Percentiles rank a stretch among this genome's conserved stretches.
Conservation (phyloP, 2,329 filamentous ascomycete genomes). For the Colletotrichum sp. region DNA sequence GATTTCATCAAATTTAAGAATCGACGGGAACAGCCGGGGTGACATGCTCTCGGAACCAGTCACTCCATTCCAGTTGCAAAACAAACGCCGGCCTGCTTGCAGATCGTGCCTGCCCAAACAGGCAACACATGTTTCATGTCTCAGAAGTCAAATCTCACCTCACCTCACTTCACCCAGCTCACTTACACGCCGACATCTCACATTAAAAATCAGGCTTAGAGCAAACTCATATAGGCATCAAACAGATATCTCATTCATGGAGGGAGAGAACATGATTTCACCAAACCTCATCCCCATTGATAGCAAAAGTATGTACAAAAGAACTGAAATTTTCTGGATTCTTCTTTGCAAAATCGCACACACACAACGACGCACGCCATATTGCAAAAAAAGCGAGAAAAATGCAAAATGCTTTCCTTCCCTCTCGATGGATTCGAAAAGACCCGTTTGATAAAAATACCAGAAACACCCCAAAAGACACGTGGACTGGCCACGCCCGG, state of each 20-base stretch:
- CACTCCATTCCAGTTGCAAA: background rate
- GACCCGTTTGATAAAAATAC: background rate
- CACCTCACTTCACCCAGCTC: background rate
- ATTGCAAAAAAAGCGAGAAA: background rate
- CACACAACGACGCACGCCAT: background rate
- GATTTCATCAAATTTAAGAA: background rate
- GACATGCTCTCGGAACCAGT: background rate
- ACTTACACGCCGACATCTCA: background rate
- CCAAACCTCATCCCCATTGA: slow-evolving; percentile 23
- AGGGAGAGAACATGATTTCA: background rate
- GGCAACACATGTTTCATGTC: background rate
- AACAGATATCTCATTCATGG: background rate
- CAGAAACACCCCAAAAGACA: background rate
- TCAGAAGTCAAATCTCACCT: background rate
- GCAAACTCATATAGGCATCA: too few species aligned
- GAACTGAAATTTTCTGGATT: slow-evolving; percentile 3
- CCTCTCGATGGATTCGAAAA: background rate
- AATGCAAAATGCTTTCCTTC: background rate
- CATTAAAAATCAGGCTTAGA: too few species aligned
- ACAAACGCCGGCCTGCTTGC: background rate
- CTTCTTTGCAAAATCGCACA: background rate
- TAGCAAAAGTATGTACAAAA: slow-evolving; percentile 13
- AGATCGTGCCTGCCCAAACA: background rate
- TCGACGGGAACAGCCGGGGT: background rate
- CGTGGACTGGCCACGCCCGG: background rate